Conservation (phyloP, 2,329 filamentous ascomycete species). For the Colletotrichum ledebouriae region DNA sequence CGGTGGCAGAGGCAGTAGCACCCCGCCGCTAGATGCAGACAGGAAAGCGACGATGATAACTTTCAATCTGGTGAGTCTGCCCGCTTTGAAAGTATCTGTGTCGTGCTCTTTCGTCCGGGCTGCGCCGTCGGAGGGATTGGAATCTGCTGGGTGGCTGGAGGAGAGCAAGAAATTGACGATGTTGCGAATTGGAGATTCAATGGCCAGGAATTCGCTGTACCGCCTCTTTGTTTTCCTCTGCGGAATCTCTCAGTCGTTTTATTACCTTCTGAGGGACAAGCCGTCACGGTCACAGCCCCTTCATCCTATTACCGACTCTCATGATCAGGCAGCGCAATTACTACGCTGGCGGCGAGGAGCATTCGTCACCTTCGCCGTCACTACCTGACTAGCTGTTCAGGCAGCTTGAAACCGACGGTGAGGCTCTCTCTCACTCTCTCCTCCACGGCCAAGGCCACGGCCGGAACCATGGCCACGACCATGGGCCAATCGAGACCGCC, state of each 20-base stretch:
- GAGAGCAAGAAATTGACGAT: constrained; percentile 4
- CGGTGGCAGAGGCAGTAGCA: constrained; percentile 5
- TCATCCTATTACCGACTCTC: constrained; percentile 16
- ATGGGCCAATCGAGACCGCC: constrained; percentile 30
- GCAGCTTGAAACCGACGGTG: constrained; percentile 38
- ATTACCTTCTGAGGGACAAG: background rate
- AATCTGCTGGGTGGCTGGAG: constrained; percentile 18
- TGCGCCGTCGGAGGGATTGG: constrained; percentile 21
- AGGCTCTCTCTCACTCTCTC: constrained; percentile 16
- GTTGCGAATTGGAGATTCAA: background rate
- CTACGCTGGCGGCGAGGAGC: constrained; percentile 7
- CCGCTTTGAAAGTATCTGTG: constrained; percentile 7
- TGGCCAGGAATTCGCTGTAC: constrained; percentile 6
- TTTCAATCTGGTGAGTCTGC: constrained; percentile 19
- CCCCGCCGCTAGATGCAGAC: constrained; percentile 20
- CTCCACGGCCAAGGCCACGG: no score
- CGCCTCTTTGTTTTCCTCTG: background rate
- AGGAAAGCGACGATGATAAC: constrained; percentile 18
- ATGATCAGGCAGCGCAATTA: constrained; percentile 28
- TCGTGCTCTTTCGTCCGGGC: constrained; percentile 17
- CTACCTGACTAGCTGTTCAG: constrained; percentile 13
- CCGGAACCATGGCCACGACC: constrained; percentile 12
- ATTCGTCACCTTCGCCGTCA: constrained; percentile 35
- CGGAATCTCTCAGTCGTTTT: background rate
- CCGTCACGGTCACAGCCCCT: background rate